These are phyloP conservation scores for Hydnomerulius pinastri DNA, from an alignment of 768 basidiomycete genomes.

Conservation along the genomic window DNA sequence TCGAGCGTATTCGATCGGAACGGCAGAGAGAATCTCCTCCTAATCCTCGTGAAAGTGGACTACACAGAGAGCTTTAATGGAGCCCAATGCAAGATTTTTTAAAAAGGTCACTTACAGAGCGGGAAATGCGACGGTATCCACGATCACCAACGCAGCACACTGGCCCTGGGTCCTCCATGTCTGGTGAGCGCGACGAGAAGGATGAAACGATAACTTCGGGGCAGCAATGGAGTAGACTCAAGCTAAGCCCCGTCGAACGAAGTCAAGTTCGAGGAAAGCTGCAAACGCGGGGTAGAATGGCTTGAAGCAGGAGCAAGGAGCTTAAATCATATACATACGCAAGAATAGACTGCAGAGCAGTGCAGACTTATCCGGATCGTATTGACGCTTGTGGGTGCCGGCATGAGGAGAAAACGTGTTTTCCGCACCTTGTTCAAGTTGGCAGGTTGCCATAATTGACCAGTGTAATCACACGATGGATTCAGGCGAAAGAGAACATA, in stretches of 20 bases:
- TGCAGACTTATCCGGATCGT: too few species aligned
- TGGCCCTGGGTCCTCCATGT: neutral
- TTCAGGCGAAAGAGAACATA: too few species aligned
- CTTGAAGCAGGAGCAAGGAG: too few species aligned
- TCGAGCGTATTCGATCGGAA: neutral
- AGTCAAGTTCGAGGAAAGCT: neutral
- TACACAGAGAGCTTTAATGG: neutral
- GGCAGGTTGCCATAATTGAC: too few species aligned
- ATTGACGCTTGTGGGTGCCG: neutral
- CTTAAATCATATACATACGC: neutral
- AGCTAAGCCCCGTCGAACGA: neutral
- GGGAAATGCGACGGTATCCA: neutral
- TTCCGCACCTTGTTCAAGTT: slow-evolving; percentile 1
- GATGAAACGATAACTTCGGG: neutral
- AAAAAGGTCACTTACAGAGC: neutral
- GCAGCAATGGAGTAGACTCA: neutral
- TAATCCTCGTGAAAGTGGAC: neutral
- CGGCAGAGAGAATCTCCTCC: neutral
- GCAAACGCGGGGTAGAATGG: neutral
- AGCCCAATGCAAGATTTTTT: neutral
- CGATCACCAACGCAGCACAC: neutral
- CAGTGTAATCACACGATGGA: too few species aligned
- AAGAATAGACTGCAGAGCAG: neutral
- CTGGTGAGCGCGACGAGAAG: neutral
- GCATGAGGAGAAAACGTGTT: neutral